Conservation (phyloP, 495 filamentous ascomycete species). For the Aspergillus biplanus region DNA sequence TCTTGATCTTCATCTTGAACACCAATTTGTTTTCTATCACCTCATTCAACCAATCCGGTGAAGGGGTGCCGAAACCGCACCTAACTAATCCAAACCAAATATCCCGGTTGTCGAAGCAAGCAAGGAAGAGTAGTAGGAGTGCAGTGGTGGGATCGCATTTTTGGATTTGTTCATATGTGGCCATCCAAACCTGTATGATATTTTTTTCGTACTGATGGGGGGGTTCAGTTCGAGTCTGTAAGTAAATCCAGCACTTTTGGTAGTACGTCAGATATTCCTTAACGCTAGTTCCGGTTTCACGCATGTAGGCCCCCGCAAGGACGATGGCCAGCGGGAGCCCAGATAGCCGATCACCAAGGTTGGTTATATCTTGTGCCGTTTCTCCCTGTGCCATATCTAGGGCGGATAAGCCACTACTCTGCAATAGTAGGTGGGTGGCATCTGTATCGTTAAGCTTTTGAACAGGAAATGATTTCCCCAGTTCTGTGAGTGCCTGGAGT, state of each 20-base stretch:
- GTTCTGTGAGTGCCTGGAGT: slow-evolving; percentile 31
- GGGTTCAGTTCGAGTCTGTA: slow-evolving; percentile 35
- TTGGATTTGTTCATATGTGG: slow-evolving; percentile 46
- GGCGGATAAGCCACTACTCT: slow-evolving; percentile 21
- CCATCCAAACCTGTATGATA: slow-evolving; percentile 50
- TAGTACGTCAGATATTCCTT: slow-evolving; percentile 45
- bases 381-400: not conserved
- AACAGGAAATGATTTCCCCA: slow-evolving; percentile 32
- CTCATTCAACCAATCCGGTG: slow-evolving; percentile 35
- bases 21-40: slow-evolving; percentile 30
- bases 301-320: slow-evolving; percentile 46
- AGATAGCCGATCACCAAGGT: slow-evolving; percentile 35
- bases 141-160: slow-evolving; percentile 38
- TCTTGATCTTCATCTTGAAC: slow-evolving; percentile 34
- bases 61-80: slow-evolving; percentile 18
- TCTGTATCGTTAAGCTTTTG: slow-evolving; percentile 23
- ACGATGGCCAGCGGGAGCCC: slow-evolving; percentile 48
- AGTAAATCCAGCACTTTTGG: slow-evolving; percentile 41
- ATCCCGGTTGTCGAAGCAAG: slow-evolving; percentile 54
- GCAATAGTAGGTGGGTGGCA: slow-evolving; percentile 30
- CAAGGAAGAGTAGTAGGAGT: slow-evolving; percentile 46
- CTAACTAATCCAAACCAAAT: slow-evolving; percentile 53
- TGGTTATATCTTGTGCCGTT: slow-evolving; percentile 11
- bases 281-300: slow-evolving; percentile 36
- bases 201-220: slow-evolving; percentile 38